A percentile compares a stretch with the other conserved stretches of the same genome.
Evolutionary conservation across 2,329 filamentous ascomycete genomes (phyloP).

Genomic region (Lachnum nothofagi): DNA sequence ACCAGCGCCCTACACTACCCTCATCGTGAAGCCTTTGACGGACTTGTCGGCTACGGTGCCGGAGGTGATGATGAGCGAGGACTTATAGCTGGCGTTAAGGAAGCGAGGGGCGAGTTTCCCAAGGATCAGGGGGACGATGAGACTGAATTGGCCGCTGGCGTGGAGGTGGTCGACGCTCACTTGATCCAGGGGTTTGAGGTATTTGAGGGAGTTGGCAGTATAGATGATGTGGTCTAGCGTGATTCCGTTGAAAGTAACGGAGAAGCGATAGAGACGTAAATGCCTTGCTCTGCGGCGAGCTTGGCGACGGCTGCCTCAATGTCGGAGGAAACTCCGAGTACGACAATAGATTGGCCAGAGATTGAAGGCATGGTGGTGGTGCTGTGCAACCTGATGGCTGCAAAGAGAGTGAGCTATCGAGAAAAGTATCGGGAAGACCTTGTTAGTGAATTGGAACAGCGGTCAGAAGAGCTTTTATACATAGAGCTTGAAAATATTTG

Average conservation of each 20-base stretch:
- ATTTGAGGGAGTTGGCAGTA: conserved; percentile 9
- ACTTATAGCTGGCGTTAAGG: conserved; percentile 1
- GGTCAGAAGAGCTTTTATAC: no score
- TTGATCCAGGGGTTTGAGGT: conserved; percentile 2
- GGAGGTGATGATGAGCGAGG: conserved; percentile 20
- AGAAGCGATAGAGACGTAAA: conserved; percentile 46
- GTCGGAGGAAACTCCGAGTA: conserved; percentile 60
- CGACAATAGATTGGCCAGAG: conserved; percentile 43
- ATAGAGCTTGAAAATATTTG: no score
- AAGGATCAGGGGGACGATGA: conserved; percentile 5
- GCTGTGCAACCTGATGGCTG: neutral
- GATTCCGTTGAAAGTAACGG: neutral
- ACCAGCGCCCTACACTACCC: conserved; percentile 44
- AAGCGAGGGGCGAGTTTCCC: conserved; percentile 13
- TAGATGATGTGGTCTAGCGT: conserved; percentile 22
- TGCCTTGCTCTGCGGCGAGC: conserved; percentile 50
- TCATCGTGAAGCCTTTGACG: conserved; percentile 39
- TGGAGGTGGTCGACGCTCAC: neutral
- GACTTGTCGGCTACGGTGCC: conserved; percentile 14
- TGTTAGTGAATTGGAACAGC: no score
- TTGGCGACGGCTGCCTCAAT: conserved; percentile 59
- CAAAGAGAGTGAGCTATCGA: neutral
- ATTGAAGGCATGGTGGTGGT: conserved; percentile 34
- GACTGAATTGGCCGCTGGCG: neutral
- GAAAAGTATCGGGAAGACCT: neutral